Conservation (phyloP, 2,329 filamentous ascomycete species). For the Sphaerostilbella broomeana region DNA sequence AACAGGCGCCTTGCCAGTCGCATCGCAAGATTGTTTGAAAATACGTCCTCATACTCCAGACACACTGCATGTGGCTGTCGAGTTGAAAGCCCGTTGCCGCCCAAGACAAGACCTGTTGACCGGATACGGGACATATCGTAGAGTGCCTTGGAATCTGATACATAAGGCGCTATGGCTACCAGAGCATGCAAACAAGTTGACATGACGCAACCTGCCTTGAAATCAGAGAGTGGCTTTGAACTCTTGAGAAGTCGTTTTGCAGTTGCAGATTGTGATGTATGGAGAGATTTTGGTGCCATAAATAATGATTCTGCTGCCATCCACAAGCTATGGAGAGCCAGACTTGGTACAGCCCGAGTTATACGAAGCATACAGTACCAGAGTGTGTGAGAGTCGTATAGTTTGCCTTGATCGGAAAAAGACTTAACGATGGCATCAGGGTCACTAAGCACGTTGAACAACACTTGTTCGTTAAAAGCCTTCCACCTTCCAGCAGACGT, state of each 20-base stretch:
- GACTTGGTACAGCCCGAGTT: constrained; percentile 47
- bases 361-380: constrained; percentile 59
- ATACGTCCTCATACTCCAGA: constrained; percentile 56
- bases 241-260: constrained; percentile 8
- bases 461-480: constrained; percentile 55
- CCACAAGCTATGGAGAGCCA: constrained; percentile 62
- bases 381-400: constrained; percentile 54
- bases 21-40: constrained; percentile 54
- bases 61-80: constrained; percentile 44
- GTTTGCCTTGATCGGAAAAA: constrained; percentile 46
- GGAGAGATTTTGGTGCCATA: constrained; percentile 42
- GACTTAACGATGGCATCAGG: constrained; percentile 49
- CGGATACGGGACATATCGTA: constrained; percentile 56
- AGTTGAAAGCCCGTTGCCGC: constrained; percentile 39
- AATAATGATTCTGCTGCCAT: constrained; percentile 53
- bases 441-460: constrained; percentile 58
- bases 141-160: constrained; percentile 41
- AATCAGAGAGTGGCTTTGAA: constrained; percentile 28
- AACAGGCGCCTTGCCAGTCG: constrained; percentile 54
- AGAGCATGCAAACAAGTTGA: constrained; percentile 58
- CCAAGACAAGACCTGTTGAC: constrained; percentile 45
- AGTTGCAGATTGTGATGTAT: constrained; percentile 30
- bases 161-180: constrained; percentile 49
- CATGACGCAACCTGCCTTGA: constrained; percentile 47
- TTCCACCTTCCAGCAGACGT: constrained; percentile 43